Conservation (phyloP, 805 yeast genomes). For the Ascoidea asiatica region DNA sequence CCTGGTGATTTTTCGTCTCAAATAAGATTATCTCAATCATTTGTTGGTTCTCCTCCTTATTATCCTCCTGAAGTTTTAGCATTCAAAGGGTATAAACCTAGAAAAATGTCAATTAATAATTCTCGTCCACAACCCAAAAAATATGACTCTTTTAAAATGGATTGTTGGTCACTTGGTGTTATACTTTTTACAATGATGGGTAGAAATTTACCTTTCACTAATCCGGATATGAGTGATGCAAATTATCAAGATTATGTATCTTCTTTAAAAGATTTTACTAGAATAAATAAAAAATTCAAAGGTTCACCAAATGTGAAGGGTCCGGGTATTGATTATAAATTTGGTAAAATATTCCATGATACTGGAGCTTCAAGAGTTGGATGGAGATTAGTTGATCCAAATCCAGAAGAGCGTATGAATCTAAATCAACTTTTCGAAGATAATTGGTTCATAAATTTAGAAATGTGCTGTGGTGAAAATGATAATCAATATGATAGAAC, state of each 20-base stretch:
- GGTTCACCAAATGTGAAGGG: conserved; percentile 33
- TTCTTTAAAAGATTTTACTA: conserved; percentile 26
- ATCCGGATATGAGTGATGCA: conserved; percentile 30
- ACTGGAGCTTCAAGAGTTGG: conserved; percentile 54
- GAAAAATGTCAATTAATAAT: conserved; percentile 19
- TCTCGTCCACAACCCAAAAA: conserved; percentile 21
- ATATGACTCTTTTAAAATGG: conserved; percentile 57
- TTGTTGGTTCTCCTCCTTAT: conserved; percentile 74
- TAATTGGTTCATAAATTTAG: conserved; percentile 48
- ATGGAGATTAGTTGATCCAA: conserved; percentile 65
- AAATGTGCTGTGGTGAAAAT: conserved; percentile 43
- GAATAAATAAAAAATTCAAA: conserved; percentile 33
- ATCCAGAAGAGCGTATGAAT: conserved; percentile 36
- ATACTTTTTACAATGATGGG: conserved; percentile 46
- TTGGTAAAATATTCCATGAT: conserved; percentile 47
- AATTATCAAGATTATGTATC: conserved; percentile 43
- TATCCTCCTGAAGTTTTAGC: conserved; percentile 66
- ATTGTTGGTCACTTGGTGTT: conserved; percentile 64
- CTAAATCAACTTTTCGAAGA: conserved; percentile 42
- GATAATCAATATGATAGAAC: conserved; percentile 8
- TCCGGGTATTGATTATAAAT: conserved; percentile 63
- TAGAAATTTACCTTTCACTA: conserved; percentile 46
- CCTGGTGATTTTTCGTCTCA: conserved; percentile 35
- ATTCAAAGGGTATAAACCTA: conserved; percentile 23
- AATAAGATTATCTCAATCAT: conserved; percentile 23